These are phyloP conservation scores for Neoboletus brunneissimus DNA, from an alignment of 768 basidiomycete species.

Conservation along the genomic window DNA sequence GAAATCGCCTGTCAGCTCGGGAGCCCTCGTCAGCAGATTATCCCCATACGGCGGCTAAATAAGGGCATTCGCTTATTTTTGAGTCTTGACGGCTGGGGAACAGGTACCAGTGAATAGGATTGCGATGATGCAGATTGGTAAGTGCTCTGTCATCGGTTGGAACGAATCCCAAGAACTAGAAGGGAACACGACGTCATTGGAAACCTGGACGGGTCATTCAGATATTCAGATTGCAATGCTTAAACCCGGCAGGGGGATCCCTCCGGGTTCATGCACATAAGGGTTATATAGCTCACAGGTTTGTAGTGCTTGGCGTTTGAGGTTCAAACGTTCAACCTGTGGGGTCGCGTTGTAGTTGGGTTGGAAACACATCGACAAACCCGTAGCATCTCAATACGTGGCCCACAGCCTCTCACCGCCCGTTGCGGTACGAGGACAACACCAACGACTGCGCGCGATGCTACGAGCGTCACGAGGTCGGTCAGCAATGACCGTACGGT, in stretches of 20 bases:
- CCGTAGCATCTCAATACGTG: not conserved
- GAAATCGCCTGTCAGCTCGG: not conserved
- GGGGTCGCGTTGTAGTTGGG: not conserved
- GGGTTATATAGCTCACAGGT: not conserved
- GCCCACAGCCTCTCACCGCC: not conserved
- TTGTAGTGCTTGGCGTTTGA: conserved; percentile 17
- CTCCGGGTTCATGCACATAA: not conserved
- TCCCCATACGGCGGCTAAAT: conserved; percentile 1
- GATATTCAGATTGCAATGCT: not conserved
- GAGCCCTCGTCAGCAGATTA: not conserved
- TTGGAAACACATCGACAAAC: not conserved
- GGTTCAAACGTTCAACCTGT: not conserved
- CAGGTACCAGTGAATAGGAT: not conserved
- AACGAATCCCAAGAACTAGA: not conserved
- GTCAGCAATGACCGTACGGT: not conserved
- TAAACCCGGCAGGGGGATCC: not conserved
- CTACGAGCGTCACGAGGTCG: not conserved
- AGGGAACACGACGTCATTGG: not conserved
- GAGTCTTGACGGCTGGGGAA: not conserved
- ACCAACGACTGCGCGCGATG: not conserved
- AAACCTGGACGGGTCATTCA: not conserved
- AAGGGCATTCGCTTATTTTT: not conserved
- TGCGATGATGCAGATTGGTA: not conserved
- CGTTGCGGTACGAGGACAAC: not conserved
- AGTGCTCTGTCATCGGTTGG: not conserved